These are phyloP conservation scores for Sclerotinia borealis DNA, from an alignment of 2,329 filamentous ascomycete species.

Conservation along the genomic window DNA sequence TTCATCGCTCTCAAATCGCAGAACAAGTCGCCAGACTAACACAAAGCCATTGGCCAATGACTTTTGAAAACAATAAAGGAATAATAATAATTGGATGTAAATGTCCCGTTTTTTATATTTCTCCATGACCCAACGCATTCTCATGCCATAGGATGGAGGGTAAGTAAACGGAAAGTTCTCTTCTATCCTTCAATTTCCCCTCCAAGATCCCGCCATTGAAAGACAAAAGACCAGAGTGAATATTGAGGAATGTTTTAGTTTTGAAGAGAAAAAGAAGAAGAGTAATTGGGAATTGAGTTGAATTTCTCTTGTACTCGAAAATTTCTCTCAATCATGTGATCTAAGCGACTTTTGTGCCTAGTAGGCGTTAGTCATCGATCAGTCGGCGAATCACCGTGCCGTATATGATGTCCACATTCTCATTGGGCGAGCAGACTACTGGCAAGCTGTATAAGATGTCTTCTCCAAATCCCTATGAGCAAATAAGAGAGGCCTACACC, in stretches of 20 bases:
- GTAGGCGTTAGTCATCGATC: neutral
- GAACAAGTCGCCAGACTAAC: neutral
- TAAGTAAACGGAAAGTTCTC: slow-evolving; percentile 48
- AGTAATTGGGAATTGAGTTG: neutral
- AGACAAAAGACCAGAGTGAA: slow-evolving; percentile 59
- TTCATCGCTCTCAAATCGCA: neutral
- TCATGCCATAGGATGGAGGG: slow-evolving; percentile 45
- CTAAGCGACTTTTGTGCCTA: neutral
- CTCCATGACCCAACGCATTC: slow-evolving; percentile 32
- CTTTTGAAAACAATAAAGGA: neutral
- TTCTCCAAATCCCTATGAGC: too few species aligned
- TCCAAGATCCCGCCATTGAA: slow-evolving; percentile 53
- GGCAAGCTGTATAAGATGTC: too few species aligned
- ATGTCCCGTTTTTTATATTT: slow-evolving; percentile 30
- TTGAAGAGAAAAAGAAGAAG: slow-evolving; percentile 33
- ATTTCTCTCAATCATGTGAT: neutral
- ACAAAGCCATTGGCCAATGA: neutral
- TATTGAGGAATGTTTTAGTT: slow-evolving; percentile 48
- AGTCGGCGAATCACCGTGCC: neutral
- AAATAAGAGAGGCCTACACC: too few species aligned
- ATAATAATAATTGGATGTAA: neutral
- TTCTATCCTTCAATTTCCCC: slow-evolving; percentile 65
- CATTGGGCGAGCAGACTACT: neutral
- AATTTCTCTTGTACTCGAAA: neutral
- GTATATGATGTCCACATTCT: neutral